Percentiles rank a stretch among this genome's conserved stretches.
Evolutionary conservation across 352 stramenopile genomes (phyloP).

Genomic region (Phytophthora constricta): DNA sequence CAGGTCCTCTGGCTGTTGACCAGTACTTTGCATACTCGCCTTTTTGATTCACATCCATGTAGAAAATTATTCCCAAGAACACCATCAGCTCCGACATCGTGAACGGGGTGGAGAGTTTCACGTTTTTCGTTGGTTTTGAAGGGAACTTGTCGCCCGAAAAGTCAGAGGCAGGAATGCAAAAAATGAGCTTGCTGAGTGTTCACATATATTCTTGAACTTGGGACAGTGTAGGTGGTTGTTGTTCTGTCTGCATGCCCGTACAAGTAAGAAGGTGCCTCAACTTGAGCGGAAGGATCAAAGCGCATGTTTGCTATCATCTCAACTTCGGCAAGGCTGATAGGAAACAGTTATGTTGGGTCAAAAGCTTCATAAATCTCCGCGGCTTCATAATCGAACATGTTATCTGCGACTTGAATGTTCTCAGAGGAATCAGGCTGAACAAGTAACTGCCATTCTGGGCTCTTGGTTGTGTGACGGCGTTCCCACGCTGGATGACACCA

Average conservation of each 20-base stretch:
- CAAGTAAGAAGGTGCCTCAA: slow-evolving; percentile 6
- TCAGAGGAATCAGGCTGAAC: slow-evolving; percentile 14
- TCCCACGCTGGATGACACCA: slow-evolving; percentile 3
- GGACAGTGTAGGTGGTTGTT: slow-evolving; percentile 1
- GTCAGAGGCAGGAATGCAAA: not conserved
- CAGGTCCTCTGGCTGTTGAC: slow-evolving; percentile 3
- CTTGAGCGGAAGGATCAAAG: slow-evolving; percentile 3
- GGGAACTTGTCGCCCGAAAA: slow-evolving; percentile 11
- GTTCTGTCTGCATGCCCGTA: slow-evolving; percentile 1
- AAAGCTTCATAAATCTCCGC: slow-evolving; percentile 12
- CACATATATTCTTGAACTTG: slow-evolving; percentile 10
- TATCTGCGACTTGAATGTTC: slow-evolving; percentile 2
- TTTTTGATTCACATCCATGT: slow-evolving; percentile 16
- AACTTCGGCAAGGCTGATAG: slow-evolving; percentile 18
- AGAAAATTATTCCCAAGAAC: slow-evolving; percentile 20
- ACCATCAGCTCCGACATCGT: slow-evolving; percentile 15
- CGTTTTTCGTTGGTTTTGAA: slow-evolving; percentile 10
- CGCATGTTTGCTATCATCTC: slow-evolving; percentile 1
- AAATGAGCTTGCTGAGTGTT: slow-evolving; percentile 3
- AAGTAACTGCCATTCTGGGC: not conserved
- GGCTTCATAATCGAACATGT: not conserved
- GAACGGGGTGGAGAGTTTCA: slow-evolving; percentile 6
- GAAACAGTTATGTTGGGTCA: not conserved
- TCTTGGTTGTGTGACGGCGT: not conserved
- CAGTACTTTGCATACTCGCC: slow-evolving; percentile 14